These are phyloP conservation scores for Sporothrix pallida DNA, from an alignment of 2,329 filamentous ascomycete species.

Conservation along the genomic window DNA sequence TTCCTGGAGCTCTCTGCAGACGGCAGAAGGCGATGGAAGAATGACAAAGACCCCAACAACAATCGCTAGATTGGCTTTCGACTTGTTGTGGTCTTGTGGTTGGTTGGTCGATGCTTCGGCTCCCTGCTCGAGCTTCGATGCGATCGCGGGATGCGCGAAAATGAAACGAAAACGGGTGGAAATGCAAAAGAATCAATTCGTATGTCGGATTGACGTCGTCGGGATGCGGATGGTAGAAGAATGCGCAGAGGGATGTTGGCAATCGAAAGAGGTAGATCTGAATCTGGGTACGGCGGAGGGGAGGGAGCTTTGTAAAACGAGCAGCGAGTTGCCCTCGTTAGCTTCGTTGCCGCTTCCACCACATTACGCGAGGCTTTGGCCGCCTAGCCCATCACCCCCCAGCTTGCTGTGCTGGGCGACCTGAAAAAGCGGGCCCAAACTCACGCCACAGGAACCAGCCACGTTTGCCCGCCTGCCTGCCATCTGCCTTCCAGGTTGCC, in stretches of 20 bases:
- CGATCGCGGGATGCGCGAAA: background rate
- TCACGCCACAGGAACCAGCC: slow-evolving; percentile 31
- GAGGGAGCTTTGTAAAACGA: slow-evolving; percentile 38
- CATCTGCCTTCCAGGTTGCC: background rate
- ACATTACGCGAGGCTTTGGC: slow-evolving; percentile 48
- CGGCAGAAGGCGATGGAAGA: slow-evolving; percentile 30
- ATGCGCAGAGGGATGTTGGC: slow-evolving; percentile 22
- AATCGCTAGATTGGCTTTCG: background rate
- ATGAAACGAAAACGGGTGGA: background rate
- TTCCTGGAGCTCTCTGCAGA: background rate
- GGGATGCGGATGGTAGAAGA: background rate
- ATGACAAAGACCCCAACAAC: slow-evolving; percentile 3
- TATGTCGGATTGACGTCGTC: background rate
- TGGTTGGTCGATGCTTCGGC: background rate
- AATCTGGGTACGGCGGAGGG: slow-evolving; percentile 28
- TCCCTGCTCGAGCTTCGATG: slow-evolving; percentile 9
- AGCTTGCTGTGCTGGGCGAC: background rate
- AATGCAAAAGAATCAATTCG: background rate
- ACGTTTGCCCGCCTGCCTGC: slow-evolving; percentile 18
- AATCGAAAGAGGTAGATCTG: slow-evolving; percentile 13
- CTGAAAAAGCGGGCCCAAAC: slow-evolving; percentile 3
- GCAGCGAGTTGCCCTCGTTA: slow-evolving; percentile 29
- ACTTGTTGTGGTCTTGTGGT: background rate
- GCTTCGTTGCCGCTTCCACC: slow-evolving; percentile 37
- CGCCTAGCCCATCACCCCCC: slow-evolving; percentile 41